Evolutionary conservation across 306 rosid genomes (phyloP), one percentile per base, ranked within the genome.

Genomic region (Cucurbita ficifolia): DNA sequence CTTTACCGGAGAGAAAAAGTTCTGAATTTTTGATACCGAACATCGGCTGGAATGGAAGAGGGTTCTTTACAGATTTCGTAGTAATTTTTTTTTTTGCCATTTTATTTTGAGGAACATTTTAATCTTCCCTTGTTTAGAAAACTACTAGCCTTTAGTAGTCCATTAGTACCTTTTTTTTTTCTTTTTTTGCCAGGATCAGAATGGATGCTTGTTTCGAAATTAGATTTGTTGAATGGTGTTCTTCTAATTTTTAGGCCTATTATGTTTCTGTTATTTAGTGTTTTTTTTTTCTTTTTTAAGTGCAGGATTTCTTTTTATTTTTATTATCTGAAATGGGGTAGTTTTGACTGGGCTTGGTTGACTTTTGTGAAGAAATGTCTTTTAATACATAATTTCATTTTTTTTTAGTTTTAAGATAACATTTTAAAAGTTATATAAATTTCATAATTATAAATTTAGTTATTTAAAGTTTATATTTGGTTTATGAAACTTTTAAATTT

Each of bases 1-100:
- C 7, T 61, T 8, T 80, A 63, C 80, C 63, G 58, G 42, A 75
- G 83, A 77, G 76, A 54, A 19, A 54, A 56, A 64, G 67, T 64
- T 64, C 40, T 79, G 74, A 61, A 70, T 71, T 64, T 64, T 64
- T 79, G 74, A 13, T 73, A 73, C 51, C 9, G 46, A 70, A n/a
- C 59, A 22, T 48, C 42, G 12, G 13, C 22, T 1, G 22, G 72
- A 39, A 54, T 45, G 55, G 19, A 49, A 6, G 72, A 21, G n/a
- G 12, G 40, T 46, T 68, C 21, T 21, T 38, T 68, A 24, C 73
- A 68, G 73, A 50, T 49, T 51, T 52, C 36, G 36, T 18, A 46
- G 42, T 42, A 39, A 22, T 12, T 48, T 49, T 5, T 13, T 48
- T 13, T 45, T 40, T 64, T 19, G 43, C n/a, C 8, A 21, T 68